Base-by-base conservation (phyloP, 345 rosid species). In the Turnera subulata region DNA sequence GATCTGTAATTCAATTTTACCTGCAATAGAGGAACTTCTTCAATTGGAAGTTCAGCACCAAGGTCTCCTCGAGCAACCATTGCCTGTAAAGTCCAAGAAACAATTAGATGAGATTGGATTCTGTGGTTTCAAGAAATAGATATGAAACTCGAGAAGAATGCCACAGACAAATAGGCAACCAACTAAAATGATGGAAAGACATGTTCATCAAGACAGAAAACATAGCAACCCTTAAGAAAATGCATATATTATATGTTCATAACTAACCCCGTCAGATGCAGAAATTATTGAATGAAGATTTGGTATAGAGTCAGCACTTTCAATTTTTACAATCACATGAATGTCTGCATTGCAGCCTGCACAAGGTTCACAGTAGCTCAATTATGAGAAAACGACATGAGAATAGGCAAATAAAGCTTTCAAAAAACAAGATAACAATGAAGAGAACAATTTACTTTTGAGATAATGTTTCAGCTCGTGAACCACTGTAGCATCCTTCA, bases 1-100 rank as follows among this genome's bases (percentile, higher is more conserved):
- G n/a, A n/a, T n/a, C n/a, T n/a, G n/a, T n/a, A n/a, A n/a, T n/a
- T n/a, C n/a, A n/a, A n/a, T 22, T 13, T 67, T 73, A 91, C 98
- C 95, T 92, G 98, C 82, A 92, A 79, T 56, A 92, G 60, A 8
- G 98, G 96, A 53, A 89, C 96, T 42, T 92, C 98, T 70, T 92
- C 98, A 43, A 89, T 82, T 69, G 98, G 98, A 79, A 92, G 98
- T 76, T 92, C 98, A 70, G 96, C 96, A 59, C 98, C 98, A 65
- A 92, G 95, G 76, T 92, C 96, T 78, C 96, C 98, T 66, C 98
- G 96, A 60, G 98, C 98, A 78, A 92, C 98, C 96, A 92, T 89
- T 47, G 98, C 98, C 96, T 89, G 55, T 47, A 68, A 68, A 29
- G 58, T 55, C 61, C 23, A 19, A 40, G 10, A 53, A 35, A 38